phyloP scores from a whole-genome alignment of 257 asterid genomes.

The Handroanthus guayacan region DNA sequence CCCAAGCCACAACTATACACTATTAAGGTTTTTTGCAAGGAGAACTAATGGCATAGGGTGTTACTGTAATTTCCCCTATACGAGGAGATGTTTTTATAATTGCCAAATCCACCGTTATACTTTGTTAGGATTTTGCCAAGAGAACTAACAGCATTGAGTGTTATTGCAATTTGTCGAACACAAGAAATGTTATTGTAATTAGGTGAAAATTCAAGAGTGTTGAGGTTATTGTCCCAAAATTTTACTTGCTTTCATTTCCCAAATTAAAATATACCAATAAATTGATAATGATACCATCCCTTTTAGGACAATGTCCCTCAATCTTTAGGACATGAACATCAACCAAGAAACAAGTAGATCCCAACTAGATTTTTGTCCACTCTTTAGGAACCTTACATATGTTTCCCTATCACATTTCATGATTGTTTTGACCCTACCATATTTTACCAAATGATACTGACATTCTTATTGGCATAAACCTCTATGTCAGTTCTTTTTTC shows the following conservation, averaged over 20 bases:
- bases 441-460: slow-evolving; percentile 31
- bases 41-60: too few relatives aligned
- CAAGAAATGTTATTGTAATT: too few relatives aligned
- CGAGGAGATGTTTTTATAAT: too few relatives aligned
- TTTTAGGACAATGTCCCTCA: slow-evolving; percentile 20
- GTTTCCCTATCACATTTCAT: slow-evolving; percentile 41
- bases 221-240: too few relatives aligned
- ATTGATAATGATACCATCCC: neutral
- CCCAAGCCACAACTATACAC: too few relatives aligned
- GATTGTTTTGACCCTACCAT: slow-evolving; percentile 48
- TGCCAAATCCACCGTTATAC: too few relatives aligned
- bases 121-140: too few relatives aligned
- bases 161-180: too few relatives aligned
- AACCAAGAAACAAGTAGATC: slow-evolving; percentile 26
- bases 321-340: slow-evolving; percentile 31
- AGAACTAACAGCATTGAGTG: too few relatives aligned
- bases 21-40: too few relatives aligned
- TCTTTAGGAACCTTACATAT: slow-evolving; percentile 38
- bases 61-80: too few relatives aligned
- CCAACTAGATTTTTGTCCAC: slow-evolving; percentile 46
- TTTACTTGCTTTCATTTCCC: neutral
- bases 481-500: neutral
- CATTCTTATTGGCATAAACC: slow-evolving; percentile 26
- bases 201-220: too few relatives aligned
- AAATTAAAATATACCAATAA: neutral